phyloP scores from a whole-genome alignment of 441 rosid genomes.

The Manihot esculenta region DNA sequence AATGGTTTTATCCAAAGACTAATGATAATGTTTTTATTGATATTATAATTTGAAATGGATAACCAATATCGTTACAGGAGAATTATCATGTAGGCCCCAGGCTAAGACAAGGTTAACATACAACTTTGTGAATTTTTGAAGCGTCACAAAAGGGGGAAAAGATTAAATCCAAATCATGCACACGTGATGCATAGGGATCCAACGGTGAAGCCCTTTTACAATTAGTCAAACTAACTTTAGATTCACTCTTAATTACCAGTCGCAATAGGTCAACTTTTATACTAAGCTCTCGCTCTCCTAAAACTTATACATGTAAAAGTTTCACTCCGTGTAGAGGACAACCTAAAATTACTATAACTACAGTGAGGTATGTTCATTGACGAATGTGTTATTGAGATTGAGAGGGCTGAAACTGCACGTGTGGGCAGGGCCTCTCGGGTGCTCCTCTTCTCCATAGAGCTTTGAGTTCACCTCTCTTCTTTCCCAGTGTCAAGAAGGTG shows the following conservation, averaged over 20 bases:
- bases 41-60: no score
- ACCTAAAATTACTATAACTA: constrained; percentile 10
- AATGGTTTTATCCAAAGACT: no score
- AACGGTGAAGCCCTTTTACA: background rate
- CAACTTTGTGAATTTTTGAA: no score
- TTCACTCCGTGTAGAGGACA: background rate
- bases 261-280: background rate
- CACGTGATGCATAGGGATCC: no score
- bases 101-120: no score
- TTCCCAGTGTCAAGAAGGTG: constrained; percentile 72
- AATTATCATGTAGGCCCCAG: no score
- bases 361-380: background rate
- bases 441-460: constrained; percentile 58
- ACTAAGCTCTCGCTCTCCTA: constrained; percentile 21
- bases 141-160: no score
- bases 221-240: background rate
- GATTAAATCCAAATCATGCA: no score
- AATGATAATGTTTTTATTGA: no score
- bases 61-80: no score
- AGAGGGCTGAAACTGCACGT: constrained; percentile 54
- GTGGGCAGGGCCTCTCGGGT: constrained; percentile 83
- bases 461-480: constrained; percentile 84
- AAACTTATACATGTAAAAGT: constrained; percentile 9
- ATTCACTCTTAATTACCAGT: background rate
- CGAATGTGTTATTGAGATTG: constrained; percentile 5